Conservation (phyloP, 768 basidiomycete species). For the Cytidiella melzeri region DNA sequence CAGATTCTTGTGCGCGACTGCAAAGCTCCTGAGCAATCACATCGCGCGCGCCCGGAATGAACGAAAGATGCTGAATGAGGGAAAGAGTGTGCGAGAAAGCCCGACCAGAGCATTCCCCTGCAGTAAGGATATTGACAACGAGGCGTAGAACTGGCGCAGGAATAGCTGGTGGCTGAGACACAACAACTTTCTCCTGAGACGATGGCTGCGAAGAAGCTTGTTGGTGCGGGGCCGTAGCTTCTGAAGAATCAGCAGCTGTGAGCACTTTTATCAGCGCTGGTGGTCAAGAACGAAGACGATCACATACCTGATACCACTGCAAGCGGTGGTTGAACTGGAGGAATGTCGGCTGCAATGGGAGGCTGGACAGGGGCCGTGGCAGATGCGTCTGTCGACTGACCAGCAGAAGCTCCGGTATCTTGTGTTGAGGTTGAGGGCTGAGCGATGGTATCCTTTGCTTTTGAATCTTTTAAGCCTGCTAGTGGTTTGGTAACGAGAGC, state of each 20-base stretch:
- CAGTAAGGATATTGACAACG: slow-evolving; percentile 95
- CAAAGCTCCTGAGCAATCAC: slow-evolving; percentile 86
- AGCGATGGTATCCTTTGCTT: slow-evolving; percentile 21
- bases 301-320: not conserved
- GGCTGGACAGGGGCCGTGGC: too few relatives aligned
- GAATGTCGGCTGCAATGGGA: too few relatives aligned
- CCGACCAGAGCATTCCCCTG: slow-evolving; percentile 91
- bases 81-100: slow-evolving; percentile 94
- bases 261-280: too few relatives aligned
- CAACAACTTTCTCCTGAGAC: slow-evolving; percentile 37
- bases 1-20: slow-evolving; percentile 82
- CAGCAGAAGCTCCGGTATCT: not conserved
- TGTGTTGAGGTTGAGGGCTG: not conserved
- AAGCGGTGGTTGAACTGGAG: not conserved
- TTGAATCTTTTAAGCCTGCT: slow-evolving; percentile 50
- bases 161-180: slow-evolving; percentile 76
- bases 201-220: slow-evolving; percentile 14
- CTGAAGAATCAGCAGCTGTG: not conserved
- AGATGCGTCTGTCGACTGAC: not conserved
- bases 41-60: slow-evolving; percentile 83
- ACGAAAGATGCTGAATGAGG: slow-evolving; percentile 88
- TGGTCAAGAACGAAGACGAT: too few relatives aligned
- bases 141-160: slow-evolving; percentile 80
- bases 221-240: not conserved
- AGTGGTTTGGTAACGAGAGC: slow-evolving; percentile 87